phyloP scores from a whole-genome alignment of 768 basidiomycete genomes.

The Amanita polypyramis region DNA sequence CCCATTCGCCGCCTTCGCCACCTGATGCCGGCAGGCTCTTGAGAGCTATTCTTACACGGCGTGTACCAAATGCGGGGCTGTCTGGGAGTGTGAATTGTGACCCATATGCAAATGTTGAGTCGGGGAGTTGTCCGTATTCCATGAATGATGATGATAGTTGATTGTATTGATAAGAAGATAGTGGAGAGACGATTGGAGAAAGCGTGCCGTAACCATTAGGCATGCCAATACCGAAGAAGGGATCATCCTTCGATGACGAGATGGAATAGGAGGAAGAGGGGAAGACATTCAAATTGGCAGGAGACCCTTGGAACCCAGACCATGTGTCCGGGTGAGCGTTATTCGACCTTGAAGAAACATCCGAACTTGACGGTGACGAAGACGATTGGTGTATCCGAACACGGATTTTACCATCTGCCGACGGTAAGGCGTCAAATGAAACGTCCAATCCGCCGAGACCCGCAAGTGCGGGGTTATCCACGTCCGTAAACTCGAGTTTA shows the following conservation, averaged over 20 bases:
- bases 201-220: constrained; percentile 27
- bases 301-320: constrained; percentile 8
- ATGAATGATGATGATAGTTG: constrained; percentile 16
- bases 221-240: constrained; percentile 47
- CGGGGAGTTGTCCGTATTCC: constrained; percentile 22
- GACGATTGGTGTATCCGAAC: constrained; percentile 61
- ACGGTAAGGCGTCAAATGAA: constrained; percentile 58
- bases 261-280: constrained; percentile 29
- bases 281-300: constrained; percentile 17
- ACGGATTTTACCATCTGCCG: constrained; percentile 61
- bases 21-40: constrained; percentile 53
- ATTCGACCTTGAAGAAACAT: constrained; percentile 12
- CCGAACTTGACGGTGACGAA: constrained; percentile 22
- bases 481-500: constrained; percentile 50
- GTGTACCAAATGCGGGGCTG: constrained; percentile 25
- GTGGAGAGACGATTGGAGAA: constrained; percentile 23
- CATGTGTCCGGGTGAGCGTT: constrained; percentile 16
- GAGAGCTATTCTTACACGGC: constrained; percentile 56
- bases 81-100: constrained; percentile 28
- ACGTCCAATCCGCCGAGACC: constrained; percentile 54
- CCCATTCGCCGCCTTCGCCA: constrained; percentile 69
- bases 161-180: constrained; percentile 24
- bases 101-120: constrained; percentile 22
- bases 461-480: constrained; percentile 34
- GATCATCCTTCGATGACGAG: constrained; percentile 31